These are phyloP conservation scores for Cylindrotheca fusiformis DNA, from an alignment of 108 stramenopile genomes.

Conservation along the genomic window DNA sequence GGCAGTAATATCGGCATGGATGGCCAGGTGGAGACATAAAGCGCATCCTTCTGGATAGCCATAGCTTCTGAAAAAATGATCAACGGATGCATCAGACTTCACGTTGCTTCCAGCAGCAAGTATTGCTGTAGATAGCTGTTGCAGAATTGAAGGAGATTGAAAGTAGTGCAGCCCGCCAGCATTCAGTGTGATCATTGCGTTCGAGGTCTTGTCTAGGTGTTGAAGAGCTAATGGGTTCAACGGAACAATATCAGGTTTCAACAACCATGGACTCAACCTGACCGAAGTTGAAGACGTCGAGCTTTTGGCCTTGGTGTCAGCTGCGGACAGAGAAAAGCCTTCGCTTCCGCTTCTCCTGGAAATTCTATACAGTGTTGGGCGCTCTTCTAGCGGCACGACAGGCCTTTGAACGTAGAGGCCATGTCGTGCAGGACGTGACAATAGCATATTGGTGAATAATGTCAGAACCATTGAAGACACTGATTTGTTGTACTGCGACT, in stretches of 20 bases:
- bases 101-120: conserved; percentile 54
- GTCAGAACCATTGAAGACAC: conserved; percentile 25
- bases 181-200: conserved; percentile 55
- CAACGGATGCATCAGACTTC: conserved; percentile 48
- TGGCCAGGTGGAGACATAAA: conserved; percentile 72
- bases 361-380: conserved; percentile 28
- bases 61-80: conserved; percentile 68
- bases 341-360: conserved; percentile 35
- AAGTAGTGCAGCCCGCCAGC: conserved; percentile 79
- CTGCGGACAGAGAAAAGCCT: conserved; percentile 71
- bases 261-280: conserved; percentile 64
- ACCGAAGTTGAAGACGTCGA: conserved; percentile 36
- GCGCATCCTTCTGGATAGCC: conserved; percentile 82
- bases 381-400: conserved; percentile 2
- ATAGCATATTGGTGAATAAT: conserved; percentile 30
- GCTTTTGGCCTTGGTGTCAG: conserved; percentile 30
- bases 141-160: conserved; percentile 43
- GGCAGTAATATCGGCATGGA: conserved; percentile 40
- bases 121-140: conserved; percentile 49
- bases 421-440: conserved; percentile 30
- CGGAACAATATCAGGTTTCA: conserved; percentile 61
- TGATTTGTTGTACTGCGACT: conserved; percentile 1
- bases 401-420: conserved; percentile 28
- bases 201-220: conserved; percentile 41
- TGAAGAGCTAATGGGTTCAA: conserved; percentile 57